Percentiles rank a stretch among this genome's conserved stretches.
Conservation (phyloP, 2,329 filamentous ascomycete genomes). For the Apiospora hydei region DNA sequence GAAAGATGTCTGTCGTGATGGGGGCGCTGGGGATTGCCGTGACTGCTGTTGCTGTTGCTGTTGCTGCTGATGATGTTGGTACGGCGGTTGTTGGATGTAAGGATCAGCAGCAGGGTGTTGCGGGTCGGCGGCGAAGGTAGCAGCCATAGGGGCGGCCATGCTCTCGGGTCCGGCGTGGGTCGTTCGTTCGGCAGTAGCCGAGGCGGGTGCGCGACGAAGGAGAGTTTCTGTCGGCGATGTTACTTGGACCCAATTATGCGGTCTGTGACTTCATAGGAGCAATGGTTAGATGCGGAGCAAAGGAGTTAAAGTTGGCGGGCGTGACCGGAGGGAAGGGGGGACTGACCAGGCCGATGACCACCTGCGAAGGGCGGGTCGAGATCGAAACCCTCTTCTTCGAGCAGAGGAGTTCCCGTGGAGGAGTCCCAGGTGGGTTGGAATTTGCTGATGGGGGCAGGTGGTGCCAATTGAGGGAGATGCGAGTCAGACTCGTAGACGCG, state of each 20-base stretch:
- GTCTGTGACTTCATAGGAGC: slow-evolving; percentile 34
- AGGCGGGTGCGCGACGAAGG: slow-evolving; percentile 34
- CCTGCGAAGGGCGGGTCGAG: slow-evolving; percentile 33
- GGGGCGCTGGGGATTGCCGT: slow-evolving; percentile 32
- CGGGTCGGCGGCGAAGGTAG: slow-evolving; percentile 27
- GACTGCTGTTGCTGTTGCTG: slow-evolving; percentile 8
- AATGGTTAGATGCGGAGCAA: slow-evolving; percentile 38
- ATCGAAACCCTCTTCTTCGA: slow-evolving; percentile 46
- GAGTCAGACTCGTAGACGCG: not conserved
- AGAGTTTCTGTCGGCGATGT: slow-evolving; percentile 36
- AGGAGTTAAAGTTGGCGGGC: not conserved
- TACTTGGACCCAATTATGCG: slow-evolving; percentile 44
- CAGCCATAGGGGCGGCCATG: slow-evolving; percentile 35
- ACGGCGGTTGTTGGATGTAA: not conserved
- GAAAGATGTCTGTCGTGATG: slow-evolving; percentile 58
- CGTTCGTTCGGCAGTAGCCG: slow-evolving; percentile 34
- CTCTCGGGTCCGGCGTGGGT: slow-evolving; percentile 30
- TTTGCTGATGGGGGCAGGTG: slow-evolving; percentile 44
- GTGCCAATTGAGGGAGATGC: slow-evolving; percentile 30
- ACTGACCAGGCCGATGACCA: slow-evolving; percentile 31
- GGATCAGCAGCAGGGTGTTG: not conserved
- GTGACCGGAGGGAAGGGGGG: slow-evolving; percentile 22
- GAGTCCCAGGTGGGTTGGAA: slow-evolving; percentile 46
- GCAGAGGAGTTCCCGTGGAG: slow-evolving; percentile 44
- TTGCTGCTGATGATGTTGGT: not conserved